Conservation (phyloP, 2,329 filamentous ascomycete species). For the Aspergillus sp. region DNA sequence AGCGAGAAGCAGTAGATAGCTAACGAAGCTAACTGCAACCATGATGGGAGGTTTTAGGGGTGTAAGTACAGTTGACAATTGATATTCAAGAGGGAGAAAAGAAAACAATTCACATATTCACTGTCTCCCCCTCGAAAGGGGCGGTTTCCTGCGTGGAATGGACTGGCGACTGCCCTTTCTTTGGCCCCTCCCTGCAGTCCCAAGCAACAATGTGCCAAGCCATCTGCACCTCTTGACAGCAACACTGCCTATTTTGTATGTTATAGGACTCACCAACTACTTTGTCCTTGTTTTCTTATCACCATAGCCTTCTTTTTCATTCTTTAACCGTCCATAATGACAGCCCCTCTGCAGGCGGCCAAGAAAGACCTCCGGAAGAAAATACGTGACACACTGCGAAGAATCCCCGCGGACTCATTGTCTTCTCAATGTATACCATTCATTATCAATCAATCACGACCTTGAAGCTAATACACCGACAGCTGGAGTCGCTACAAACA, state of each 20-base stretch:
- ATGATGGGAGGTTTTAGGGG: conserved; percentile 9
- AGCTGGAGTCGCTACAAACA: conserved; percentile 61
- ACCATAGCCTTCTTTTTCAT: neutral
- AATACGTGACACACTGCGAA: conserved; percentile 61
- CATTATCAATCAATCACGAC: neutral
- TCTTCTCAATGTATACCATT: conserved; percentile 58
- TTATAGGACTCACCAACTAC: no score
- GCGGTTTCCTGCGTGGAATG: neutral
- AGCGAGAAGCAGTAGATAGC: conserved; percentile 26
- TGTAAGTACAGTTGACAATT: no score
- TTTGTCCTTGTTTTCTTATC: no score
- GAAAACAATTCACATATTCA: conserved; percentile 1
- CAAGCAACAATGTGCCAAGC: conserved; percentile 1
- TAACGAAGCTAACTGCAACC: conserved; percentile 23
- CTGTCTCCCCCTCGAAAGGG: neutral
- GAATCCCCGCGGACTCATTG: conserved; percentile 56
- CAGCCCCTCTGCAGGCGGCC: conserved; percentile 55
- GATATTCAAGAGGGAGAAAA: conserved; percentile 3
- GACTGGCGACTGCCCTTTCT: neutral
- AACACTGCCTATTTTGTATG: neutral
- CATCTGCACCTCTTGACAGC: neutral
- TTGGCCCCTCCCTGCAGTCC: neutral
- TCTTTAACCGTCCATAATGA: conserved; percentile 23
- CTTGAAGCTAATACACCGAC: conserved; percentile 17
- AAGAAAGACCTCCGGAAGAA: conserved; percentile 69